phyloP scores from a whole-genome alignment of 257 asterid species.

The Scutellaria baicalensis region DNA sequence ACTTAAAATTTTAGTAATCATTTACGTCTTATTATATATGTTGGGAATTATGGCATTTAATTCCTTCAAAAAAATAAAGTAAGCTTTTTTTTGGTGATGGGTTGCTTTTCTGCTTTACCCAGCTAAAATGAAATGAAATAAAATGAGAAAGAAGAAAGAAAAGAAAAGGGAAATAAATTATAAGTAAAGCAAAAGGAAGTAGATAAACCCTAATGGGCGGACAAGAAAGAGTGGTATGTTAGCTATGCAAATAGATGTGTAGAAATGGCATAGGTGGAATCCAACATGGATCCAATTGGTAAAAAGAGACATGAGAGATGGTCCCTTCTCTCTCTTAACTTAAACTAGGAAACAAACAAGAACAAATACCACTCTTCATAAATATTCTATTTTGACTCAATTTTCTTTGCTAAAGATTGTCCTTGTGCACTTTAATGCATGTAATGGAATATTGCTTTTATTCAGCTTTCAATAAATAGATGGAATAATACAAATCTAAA shows the following conservation, averaged over 20 bases:
- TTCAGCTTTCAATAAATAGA: conserved; percentile 25
- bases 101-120: too few species aligned
- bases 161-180: not conserved
- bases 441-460: conserved; percentile 30
- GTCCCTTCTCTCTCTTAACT: conserved; percentile 29
- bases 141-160: not conserved
- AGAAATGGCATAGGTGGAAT: conserved; percentile 17
- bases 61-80: too few species aligned
- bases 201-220: not conserved
- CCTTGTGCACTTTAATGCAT: conserved; percentile 27
- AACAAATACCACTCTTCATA: not conserved
- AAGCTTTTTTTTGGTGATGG: too few species aligned
- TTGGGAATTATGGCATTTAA: too few species aligned
- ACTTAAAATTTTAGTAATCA: too few species aligned
- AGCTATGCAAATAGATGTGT: not conserved
- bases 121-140: too few species aligned
- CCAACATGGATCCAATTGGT: conserved; percentile 9
- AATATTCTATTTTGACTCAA: conserved; percentile 22
- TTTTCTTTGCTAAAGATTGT: conserved; percentile 38
- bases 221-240: not conserved
- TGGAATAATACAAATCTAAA: conserved; percentile 26
- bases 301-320: conserved; percentile 7
- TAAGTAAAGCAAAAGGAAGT: not conserved
- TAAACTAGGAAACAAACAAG: conserved; percentile 5
- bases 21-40: too few species aligned